Evolutionary conservation across 345 rosid genomes (phyloP), one percentile per base, ranked within the genome.

Genomic region (Lumnitzera racemosa): DNA sequence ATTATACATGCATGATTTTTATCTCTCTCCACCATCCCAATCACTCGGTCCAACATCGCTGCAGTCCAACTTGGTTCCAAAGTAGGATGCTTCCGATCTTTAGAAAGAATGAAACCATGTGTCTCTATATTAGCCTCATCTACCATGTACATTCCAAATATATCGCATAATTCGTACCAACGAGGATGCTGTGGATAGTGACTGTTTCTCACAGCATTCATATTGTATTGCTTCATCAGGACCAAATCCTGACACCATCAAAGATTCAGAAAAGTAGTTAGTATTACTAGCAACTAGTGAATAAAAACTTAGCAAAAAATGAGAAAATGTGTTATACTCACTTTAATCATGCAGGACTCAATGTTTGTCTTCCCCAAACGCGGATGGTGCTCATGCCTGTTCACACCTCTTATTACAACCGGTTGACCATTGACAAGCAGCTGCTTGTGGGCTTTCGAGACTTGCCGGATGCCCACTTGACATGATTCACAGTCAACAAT

Each of bases 61-160:
- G 82, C 67, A 63, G 97, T 89, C 99, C 99, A 94, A 74, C 86
- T 84, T 48, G 79, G 80, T 68, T 94, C 99, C 57, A 70, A 57
- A 25, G 97, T 72, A 67, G 97, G 99, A 80, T 87, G 96, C 83
- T 87, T 94, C 73, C 89, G 78, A 81, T 86, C 95, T 66, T 73
- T 71, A 62, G 76, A 83, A 56, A 72, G 76, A 83, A 73, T 62
- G 72, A 94, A 94, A 61, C 97, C 99, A 71, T 94, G 99, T 63
- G 99, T 94, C 85, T 94, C 99, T 55, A 94, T 86, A 77, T 94
- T 94, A 70, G 99, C 97, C 78, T 94, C 99, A 76, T 94, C 99
- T 59, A 90, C 83, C 97, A 94, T 90, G 81, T 94, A 94, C 88
- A 94, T 72, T 64, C 99, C 97, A 63, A 94, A 88, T 72, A 90